Percentiles rank a stretch among this genome's conserved stretches.
phyloP scores from a whole-genome alignment of 805 yeast species.

The Debaryomyces hansenii region DNA sequence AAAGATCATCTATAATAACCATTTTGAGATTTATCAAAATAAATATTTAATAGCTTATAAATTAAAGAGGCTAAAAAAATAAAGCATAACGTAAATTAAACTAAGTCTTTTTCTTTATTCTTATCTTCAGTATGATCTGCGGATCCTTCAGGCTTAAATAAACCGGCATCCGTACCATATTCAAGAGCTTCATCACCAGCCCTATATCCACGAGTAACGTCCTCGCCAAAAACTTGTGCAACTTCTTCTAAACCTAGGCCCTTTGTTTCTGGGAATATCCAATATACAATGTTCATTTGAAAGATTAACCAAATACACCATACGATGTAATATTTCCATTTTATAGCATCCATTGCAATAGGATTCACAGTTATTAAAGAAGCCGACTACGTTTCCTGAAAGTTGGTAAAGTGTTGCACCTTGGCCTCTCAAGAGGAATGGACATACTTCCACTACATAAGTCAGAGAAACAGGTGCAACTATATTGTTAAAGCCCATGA shows the following conservation, averaged over 20 bases:
- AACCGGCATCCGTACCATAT: no score
- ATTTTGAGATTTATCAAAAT: no score
- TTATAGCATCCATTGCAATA: constrained; percentile 40
- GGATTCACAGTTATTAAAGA: constrained; percentile 32
- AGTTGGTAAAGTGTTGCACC: constrained; percentile 33
- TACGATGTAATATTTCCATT: constrained; percentile 47
- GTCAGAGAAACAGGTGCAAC: constrained; percentile 42
- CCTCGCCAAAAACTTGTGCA: constrained; percentile 41
- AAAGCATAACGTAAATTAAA: no score
- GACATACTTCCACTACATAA: constrained; percentile 46
- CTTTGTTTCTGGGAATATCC: constrained; percentile 42
- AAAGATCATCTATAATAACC: no score
- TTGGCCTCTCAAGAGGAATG: constrained; percentile 41
- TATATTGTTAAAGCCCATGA: constrained; percentile 19
- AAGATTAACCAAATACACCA: constrained; percentile 29
- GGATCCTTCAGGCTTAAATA: no score
- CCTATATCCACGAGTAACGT: constrained; percentile 5
- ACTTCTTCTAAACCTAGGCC: constrained; percentile 46
- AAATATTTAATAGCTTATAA: no score
- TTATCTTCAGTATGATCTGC: no score
- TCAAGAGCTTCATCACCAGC: constrained; percentile 4
- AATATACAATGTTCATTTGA: constrained; percentile 26
- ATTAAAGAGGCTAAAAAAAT: no score
- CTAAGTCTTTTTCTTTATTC: no score
- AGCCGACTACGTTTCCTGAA: constrained; percentile 15